Evolutionary conservation across 2,329 filamentous ascomycete species (phyloP), one percentile per base, ranked within the genome.

Genomic region (Blumeria graminis): DNA sequence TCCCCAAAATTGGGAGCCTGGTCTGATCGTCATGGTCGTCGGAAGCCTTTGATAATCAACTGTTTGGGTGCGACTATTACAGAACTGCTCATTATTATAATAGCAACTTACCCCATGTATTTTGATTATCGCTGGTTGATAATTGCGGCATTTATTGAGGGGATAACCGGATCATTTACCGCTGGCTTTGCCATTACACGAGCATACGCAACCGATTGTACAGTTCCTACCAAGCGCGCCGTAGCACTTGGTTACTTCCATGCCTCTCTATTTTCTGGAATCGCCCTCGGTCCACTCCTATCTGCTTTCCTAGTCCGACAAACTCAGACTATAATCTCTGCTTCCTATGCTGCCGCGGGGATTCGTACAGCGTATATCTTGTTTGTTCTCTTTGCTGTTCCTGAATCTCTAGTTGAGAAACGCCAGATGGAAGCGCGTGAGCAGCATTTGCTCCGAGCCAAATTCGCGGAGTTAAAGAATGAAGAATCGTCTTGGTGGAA

Each of bases 181-280:
- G 79, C 86, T 0, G 83, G 82, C 33, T 84, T 84, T 72, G 80
- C 83, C 50, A 71, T 82, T 18, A 81, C 80, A 22, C 82, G 93
- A 67, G 87, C 90, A 0, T 98, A 96, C 68, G 82, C 85, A 11
- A 82, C 86, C 43, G 92, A 98, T 68, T 94, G 87, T 68, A 90
- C 88, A 0, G 73, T 84, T 3, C 85, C 88, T 0, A 82, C 84
- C 34, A 79, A 78, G 64, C 80, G 92, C 18, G 85, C 83, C 58
- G 84, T 94, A 7, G 79, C 81, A 4, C 92, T 96, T 67, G 89
- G 87, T 6, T 90, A 89, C 66, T 82, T 96, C 63, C 86, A 96
- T 63, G 88, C 86, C 10, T 88, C 83, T 62, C 73, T 98, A 8
- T 96, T 94, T 68, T 76, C 77, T 1, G 92, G 92, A n/a, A 78